Evolutionary conservation across 73 alveolate genomes (phyloP), one percentile per base, ranked within the genome.

Genomic region (Paramecium octaurelia): DNA sequence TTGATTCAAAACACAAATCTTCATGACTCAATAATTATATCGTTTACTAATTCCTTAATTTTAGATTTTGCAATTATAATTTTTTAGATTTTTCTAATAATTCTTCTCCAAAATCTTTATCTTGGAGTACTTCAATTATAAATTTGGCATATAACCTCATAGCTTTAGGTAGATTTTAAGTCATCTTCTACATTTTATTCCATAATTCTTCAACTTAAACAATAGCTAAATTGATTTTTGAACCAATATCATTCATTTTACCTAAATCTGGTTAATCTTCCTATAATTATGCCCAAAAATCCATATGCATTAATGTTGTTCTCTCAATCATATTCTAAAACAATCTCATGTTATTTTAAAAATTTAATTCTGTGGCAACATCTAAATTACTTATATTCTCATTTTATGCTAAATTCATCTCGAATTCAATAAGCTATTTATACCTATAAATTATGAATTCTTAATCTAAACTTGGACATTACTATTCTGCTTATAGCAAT

Each of bases 221-320:
- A 36, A 87, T 64, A 3, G 93, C 86, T 44, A 23, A 59, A 38
- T 77, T 87, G 8, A 87, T 87, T 40, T 77, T 87, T 8, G 60
- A 35, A 20, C 93, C 93, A 16, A 87, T 87, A 23, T 87, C 88
- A 68, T 87, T 87, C 77, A 87, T 23, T 42, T 87, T 87, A 8
- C 93, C 93, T 60, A 87, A 60, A 87, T 87, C 93, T 1, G 93
- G 93, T 24, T 34, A 31, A 18, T 87, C 93, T 64, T 87, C 93
- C 10, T 77, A 73, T 35, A 87, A 80, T 69, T 87, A 40, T 34
- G 93, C 68, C 93, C 93, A 87, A 77, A 87, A 87, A 40, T 87
- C 93, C 89, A 87, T 87, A 87, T 87, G 93, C 68, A 64, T 64
- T 27, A 87, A 64, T 8, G 93, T 77, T 21, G 88, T 60, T 40